Evolutionary conservation across 169 alveolate genomes (phyloP).

Genomic region (Plasmodium yoelii): DNA sequence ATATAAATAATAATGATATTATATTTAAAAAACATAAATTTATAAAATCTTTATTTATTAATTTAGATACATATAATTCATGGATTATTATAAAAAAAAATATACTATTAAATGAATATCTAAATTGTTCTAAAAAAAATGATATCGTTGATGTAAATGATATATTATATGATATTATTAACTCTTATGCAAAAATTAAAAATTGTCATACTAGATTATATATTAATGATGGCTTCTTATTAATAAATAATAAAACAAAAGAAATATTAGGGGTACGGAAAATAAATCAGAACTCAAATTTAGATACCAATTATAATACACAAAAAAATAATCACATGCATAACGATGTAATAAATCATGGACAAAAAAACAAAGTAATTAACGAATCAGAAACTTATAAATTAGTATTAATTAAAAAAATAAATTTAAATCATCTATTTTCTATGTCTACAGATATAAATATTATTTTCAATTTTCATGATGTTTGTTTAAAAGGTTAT

Average conservation of each 20-base stretch:
- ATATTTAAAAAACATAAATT: slow-evolving; percentile 58
- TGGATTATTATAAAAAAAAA: slow-evolving; percentile 58
- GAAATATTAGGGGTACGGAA: slow-evolving; percentile 71
- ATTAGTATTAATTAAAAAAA: slow-evolving; percentile 63
- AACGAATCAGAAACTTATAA: slow-evolving; percentile 35
- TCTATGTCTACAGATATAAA: slow-evolving; percentile 31
- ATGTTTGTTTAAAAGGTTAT: slow-evolving; percentile 44
- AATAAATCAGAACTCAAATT: not conserved
- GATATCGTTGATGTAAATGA: slow-evolving; percentile 65
- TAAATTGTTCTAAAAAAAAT: slow-evolving; percentile 19
- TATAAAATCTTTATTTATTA: slow-evolving; percentile 31
- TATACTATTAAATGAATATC: slow-evolving; percentile 51
- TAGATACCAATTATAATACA: not conserved
- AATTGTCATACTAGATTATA: slow-evolving; percentile 56
- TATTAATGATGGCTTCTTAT: slow-evolving; percentile 42
- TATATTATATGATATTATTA: slow-evolving; percentile 44
- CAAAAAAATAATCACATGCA: not conserved
- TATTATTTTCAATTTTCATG: slow-evolving; percentile 47
- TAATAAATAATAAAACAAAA: slow-evolving; percentile 63
- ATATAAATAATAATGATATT: slow-evolving; percentile 31
- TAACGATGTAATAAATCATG: not conserved
- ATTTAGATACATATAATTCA: slow-evolving; percentile 57
- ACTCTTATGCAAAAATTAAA: slow-evolving; percentile 3
- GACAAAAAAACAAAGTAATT: not conserved
- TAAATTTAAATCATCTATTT: slow-evolving; percentile 32